Evolutionary conservation across 2,329 filamentous ascomycete species (phyloP).

Genomic region (Pseudogymnoascus sp.): DNA sequence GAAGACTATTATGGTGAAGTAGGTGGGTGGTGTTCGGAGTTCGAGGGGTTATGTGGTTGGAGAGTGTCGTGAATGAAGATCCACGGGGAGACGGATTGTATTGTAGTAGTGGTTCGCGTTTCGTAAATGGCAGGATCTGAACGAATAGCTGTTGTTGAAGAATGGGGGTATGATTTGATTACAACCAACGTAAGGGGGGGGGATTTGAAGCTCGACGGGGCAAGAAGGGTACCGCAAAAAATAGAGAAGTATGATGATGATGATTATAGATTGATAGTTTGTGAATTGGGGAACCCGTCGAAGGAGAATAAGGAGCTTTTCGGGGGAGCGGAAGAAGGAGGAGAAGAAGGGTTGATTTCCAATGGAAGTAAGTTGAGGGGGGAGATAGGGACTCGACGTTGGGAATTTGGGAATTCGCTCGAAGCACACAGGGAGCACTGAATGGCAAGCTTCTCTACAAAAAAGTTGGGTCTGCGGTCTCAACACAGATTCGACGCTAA

Average conservation of each 20-base stretch:
- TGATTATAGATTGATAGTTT: constrained; percentile 6
- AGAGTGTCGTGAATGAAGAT: background rate
- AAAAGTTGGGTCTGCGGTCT: constrained; percentile 1
- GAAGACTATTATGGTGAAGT: constrained; percentile 17
- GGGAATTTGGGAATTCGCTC: background rate
- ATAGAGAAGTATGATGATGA: background rate
- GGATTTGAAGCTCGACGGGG: background rate
- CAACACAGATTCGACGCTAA: constrained; percentile 7
- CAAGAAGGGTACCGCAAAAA: background rate
- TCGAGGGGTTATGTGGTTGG: background rate
- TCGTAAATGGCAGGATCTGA: background rate
- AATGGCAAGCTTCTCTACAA: constrained; percentile 6
- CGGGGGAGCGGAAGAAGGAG: background rate
- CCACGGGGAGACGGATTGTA: background rate
- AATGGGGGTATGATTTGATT: background rate
- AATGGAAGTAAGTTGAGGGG: background rate
- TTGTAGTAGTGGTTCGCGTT: background rate
- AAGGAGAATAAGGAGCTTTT: background rate
- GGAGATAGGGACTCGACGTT: background rate
- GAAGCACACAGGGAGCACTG: background rate
- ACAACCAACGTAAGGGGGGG: constrained; percentile 6
- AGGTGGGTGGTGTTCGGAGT: background rate
- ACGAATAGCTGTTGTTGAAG: background rate
- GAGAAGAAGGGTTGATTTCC: background rate
- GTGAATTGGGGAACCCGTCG: background rate